These are phyloP conservation scores for Tolypocladium sp. DNA, from an alignment of 2,329 filamentous ascomycete genomes.

Conservation along the genomic window DNA sequence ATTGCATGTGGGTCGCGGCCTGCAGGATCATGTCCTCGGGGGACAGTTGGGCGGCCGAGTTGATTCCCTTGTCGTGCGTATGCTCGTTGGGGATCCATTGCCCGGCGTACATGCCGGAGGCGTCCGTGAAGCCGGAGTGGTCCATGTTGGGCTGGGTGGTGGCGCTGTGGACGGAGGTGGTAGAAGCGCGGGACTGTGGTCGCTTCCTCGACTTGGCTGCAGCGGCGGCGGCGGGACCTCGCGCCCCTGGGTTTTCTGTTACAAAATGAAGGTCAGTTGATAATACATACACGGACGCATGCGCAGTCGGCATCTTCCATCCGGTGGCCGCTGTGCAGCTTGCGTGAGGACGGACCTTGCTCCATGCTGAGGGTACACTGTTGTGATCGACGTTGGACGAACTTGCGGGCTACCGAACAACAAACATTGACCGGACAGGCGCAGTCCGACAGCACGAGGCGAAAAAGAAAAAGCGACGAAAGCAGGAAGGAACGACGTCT, in stretches of 20 bases:
- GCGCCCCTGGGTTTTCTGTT: slow-evolving; percentile 19
- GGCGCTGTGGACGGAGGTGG: slow-evolving; percentile 46
- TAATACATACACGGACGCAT: background rate
- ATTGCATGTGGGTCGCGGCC: slow-evolving; percentile 45
- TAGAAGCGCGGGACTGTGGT: slow-evolving; percentile 45
- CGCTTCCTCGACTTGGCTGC: slow-evolving; percentile 36
- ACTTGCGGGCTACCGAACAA: slow-evolving; percentile 24
- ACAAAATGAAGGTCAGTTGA: background rate
- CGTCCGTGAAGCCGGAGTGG: slow-evolving; percentile 32
- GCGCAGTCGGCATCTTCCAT: slow-evolving; percentile 1
- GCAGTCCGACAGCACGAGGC: slow-evolving; percentile 5
- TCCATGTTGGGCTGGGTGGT: slow-evolving; percentile 43
- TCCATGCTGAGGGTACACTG: slow-evolving; percentile 22
- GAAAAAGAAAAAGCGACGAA: slow-evolving; percentile 4
- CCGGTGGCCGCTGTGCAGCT: slow-evolving; percentile 1
- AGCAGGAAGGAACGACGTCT: background rate
- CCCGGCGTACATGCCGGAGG: slow-evolving; percentile 33
- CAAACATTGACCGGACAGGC: slow-evolving; percentile 25
- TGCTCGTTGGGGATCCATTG: slow-evolving; percentile 42
- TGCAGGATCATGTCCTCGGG: slow-evolving; percentile 53
- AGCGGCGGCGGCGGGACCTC: slow-evolving; percentile 10
- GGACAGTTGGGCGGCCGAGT: slow-evolving; percentile 36
- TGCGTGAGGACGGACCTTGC: slow-evolving; percentile 21
- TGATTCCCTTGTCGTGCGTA: slow-evolving; percentile 33
- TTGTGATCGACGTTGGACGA: slow-evolving; percentile 18